phyloP scores from a whole-genome alignment of 176 grass and related monocot species.

The Coix lacrymajobi region DNA sequence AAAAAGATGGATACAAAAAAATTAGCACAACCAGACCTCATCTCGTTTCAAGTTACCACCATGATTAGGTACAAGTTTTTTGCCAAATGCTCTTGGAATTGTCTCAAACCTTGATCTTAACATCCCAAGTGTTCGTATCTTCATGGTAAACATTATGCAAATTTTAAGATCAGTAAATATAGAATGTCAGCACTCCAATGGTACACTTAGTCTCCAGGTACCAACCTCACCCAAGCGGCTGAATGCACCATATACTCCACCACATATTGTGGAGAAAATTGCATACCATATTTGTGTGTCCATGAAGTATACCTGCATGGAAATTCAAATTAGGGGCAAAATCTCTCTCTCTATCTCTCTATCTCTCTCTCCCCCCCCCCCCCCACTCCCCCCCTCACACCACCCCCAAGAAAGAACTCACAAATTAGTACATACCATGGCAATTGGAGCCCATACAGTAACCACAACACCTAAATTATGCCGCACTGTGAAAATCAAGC shows the following conservation, averaged over 20 bases:
- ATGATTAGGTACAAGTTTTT: conserved; percentile 47
- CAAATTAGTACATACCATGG: conserved; percentile 61
- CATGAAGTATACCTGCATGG: conserved; percentile 91
- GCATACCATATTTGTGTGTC: conserved; percentile 99
- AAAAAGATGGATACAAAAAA: neutral
- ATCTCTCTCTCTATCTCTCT: no score
- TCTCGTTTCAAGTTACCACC: neutral
- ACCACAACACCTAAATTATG: conserved; percentile 85
- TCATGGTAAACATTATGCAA: conserved; percentile 28
- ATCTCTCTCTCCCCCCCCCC: rapidly evolving
- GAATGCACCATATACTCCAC: conserved; percentile 87
- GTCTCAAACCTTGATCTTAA: conserved; percentile 84
- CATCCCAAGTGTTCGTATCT: conserved; percentile 95
- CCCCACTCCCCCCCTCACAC: no score
- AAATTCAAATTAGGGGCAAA: conserved; percentile 9
- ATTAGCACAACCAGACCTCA: conserved; percentile 33
- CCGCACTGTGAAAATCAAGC: conserved; percentile 60
- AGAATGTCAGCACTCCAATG: neutral
- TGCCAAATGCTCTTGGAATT: conserved; percentile 57
- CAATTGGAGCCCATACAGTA: conserved; percentile 89
- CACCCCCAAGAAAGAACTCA: neutral
- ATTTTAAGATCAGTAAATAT: conserved; percentile 11
- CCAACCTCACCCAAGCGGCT: conserved; percentile 92
- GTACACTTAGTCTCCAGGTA: conserved; percentile 24
- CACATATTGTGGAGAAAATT: conserved; percentile 96